Percentiles rank a stretch among this genome's conserved stretches.
Evolutionary conservation across 164 flowering plant species (phyloP).

Genomic region (Annona cherimola): DNA sequence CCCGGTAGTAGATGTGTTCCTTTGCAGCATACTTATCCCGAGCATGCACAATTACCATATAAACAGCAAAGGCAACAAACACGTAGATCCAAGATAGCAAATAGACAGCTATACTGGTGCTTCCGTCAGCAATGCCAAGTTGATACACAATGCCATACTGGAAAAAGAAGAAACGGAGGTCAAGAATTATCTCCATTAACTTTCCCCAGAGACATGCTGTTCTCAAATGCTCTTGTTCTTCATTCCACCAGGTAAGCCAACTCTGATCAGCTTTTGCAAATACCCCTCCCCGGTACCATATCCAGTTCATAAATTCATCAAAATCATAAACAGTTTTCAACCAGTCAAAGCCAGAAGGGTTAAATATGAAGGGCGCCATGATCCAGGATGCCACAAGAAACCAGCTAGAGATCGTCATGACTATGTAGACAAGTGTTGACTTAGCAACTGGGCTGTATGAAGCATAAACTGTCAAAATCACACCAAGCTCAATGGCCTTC

Average conservation of each 20-base stretch:
- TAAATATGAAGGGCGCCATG: slow-evolving; percentile 84
- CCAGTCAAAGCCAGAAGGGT: slow-evolving; percentile 99
- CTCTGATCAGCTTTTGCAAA: slow-evolving; percentile 74
- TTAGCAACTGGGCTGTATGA: slow-evolving; percentile 50
- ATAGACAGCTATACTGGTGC: slow-evolving; percentile 73
- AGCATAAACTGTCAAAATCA: slow-evolving; percentile 76
- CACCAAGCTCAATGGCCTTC: slow-evolving; percentile 88
- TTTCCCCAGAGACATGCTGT: slow-evolving; percentile 94
- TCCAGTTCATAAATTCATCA: slow-evolving; percentile 85
- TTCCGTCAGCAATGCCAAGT: slow-evolving; percentile 46
- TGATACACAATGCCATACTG: slow-evolving; percentile 89
- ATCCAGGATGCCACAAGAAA: slow-evolving; percentile 89
- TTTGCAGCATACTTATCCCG: slow-evolving; percentile 67
- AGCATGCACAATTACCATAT: slow-evolving; percentile 52
- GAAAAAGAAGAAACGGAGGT: slow-evolving; percentile 91
- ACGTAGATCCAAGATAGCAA: slow-evolving; percentile 78
- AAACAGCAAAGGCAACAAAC: slow-evolving; percentile 53
- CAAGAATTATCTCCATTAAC: slow-evolving; percentile 72
- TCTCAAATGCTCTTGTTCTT: slow-evolving; percentile 82
- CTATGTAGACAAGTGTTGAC: slow-evolving; percentile 65
- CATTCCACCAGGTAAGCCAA: slow-evolving; percentile 99
- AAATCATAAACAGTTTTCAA: slow-evolving; percentile 90
- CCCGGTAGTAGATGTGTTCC: slow-evolving; percentile 70
- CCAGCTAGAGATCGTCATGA: slow-evolving; percentile 83
- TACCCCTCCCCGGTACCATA: slow-evolving; percentile 69